Conservation (phyloP, 768 basidiomycete species). For the Chalciporus sphaerocephalus region DNA sequence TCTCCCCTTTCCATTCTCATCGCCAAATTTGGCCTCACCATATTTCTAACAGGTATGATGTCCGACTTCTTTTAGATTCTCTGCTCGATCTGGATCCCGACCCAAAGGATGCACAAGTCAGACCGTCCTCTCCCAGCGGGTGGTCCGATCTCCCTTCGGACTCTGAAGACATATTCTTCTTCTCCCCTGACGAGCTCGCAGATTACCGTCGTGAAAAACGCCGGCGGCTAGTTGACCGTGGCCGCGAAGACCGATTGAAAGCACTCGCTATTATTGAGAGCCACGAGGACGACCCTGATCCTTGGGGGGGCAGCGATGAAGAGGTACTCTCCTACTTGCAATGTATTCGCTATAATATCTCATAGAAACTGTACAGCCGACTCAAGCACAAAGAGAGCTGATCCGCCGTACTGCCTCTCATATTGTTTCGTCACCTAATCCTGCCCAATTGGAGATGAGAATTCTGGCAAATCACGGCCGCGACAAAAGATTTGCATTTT, state of each 20-base stretch:
- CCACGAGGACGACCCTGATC: slow-evolving; percentile 38
- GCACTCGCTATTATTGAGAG: slow-evolving; percentile 48
- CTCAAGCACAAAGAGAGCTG: slow-evolving; percentile 53
- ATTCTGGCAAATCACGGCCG: slow-evolving; percentile 82
- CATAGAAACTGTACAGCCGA: slow-evolving; percentile 41
- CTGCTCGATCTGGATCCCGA: slow-evolving; percentile 26
- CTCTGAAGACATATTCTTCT: slow-evolving; percentile 79
- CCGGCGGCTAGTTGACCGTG: slow-evolving; percentile 52
- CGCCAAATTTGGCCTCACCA: slow-evolving; percentile 19
- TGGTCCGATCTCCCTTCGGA: slow-evolving; percentile 89
- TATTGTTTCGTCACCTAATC: slow-evolving; percentile 65
- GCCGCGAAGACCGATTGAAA: slow-evolving; percentile 61
- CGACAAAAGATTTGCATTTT: slow-evolving; percentile 76
- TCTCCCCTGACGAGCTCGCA: slow-evolving; percentile 60
- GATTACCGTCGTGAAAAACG: slow-evolving; percentile 69
- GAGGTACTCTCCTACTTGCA: slow-evolving; percentile 42
- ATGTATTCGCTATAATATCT: background rate
- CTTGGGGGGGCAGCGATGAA: slow-evolving; percentile 68
- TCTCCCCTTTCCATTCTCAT: slow-evolving; percentile 17
- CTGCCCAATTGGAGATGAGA: slow-evolving; percentile 79
- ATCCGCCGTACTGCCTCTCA: slow-evolving; percentile 76
- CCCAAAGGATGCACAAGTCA: background rate
- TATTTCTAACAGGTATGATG: slow-evolving; percentile 61
- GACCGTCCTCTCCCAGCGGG: slow-evolving; percentile 49
- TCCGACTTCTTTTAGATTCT: slow-evolving; percentile 65